phyloP scores from a whole-genome alignment of 768 basidiomycete genomes.

The Suillus alpinus region DNA sequence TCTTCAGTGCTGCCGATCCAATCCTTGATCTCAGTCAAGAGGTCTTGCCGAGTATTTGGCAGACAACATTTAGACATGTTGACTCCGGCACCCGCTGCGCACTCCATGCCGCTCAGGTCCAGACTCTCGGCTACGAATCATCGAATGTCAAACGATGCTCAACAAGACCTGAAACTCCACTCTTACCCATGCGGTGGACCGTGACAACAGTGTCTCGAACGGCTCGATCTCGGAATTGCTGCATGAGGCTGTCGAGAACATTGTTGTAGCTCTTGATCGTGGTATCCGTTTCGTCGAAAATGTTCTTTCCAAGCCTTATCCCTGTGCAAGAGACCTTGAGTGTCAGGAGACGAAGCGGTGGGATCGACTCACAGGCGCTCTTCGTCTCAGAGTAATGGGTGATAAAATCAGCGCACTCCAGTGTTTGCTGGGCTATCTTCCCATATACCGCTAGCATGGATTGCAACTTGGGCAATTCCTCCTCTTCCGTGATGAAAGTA shows the following conservation, averaged over 20 bases:
- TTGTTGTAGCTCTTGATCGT: not conserved
- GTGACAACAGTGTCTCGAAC: too few species aligned
- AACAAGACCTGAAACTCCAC: rapidly evolving
- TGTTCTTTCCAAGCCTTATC: constrained; percentile 1
- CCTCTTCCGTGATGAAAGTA: not conserved
- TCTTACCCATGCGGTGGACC: not conserved
- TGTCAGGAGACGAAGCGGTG: rapidly evolving
- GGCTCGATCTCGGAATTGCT: not conserved
- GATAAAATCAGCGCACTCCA: constrained; percentile 28
- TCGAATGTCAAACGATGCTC: not conserved
- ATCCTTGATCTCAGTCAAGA: constrained; percentile 14
- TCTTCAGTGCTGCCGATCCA: constrained; percentile 10
- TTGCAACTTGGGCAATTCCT: not conserved
- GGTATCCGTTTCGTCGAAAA: not conserved
- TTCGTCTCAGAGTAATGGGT: constrained; percentile 23
- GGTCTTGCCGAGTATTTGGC: constrained; percentile 9
- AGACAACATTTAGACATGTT: constrained; percentile 9
- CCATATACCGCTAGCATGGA: not conserved
- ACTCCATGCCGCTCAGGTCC: constrained; percentile 1
- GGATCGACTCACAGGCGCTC: constrained; percentile 15
- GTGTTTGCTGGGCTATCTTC: constrained; percentile 12
- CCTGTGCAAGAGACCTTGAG: not conserved
- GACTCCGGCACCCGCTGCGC: not conserved
- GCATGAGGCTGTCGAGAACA: constrained; percentile 3
- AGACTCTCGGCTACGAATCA: not conserved